Evolutionary conservation across 2,329 filamentous ascomycete genomes (phyloP), one percentile per base, ranked within the genome.

Genomic region (Fusarium pininemorale): DNA sequence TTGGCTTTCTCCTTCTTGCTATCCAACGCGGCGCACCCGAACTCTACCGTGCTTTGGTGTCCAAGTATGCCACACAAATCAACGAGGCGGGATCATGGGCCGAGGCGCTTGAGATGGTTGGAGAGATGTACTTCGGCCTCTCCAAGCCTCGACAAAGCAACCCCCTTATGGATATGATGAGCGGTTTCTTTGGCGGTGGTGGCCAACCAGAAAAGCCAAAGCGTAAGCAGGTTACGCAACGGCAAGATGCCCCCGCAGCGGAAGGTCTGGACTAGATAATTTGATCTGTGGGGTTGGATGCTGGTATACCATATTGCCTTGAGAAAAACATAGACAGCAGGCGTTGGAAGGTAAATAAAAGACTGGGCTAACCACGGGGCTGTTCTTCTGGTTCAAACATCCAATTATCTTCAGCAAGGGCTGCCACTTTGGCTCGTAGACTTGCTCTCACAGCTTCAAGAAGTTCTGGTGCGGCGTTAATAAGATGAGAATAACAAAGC

Each of bases 131-230:
- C 86, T 99, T 99, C 84, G 91, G 91, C 41, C 97, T 99, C 81
- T 90, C 91, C 85, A 92, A 95, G 80, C 96, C 95, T 53, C 89
- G 93, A 79, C 94, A 98, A 85, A 93, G 92, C 73, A 98, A 98
- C 82, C 95, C 95, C 7, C 86, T 99, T 82, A 90, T 98, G 83
- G 96, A 99, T 81, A 98, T 99, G 95, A 97, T 99, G 93, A 95
- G 95, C 54, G 95, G 91, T 72, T 90, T 99, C 87, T 93, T 99
- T 79, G 95, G 95, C 55, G 76, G 88, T n/a, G 87, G 80, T 39
- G 79, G 76, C n/a, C 77, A 79, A 63, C 67, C 53, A 54, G 75
- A 79, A 69, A 81, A 79, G 66, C 81, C 77, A 63, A 75, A 79
- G 47, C 83, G 82, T 69, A 84, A 83, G 65, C 84, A 84, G n/a